phyloP scores from a whole-genome alignment of 73 alveolate species.

The Stentor coeruleus region DNA sequence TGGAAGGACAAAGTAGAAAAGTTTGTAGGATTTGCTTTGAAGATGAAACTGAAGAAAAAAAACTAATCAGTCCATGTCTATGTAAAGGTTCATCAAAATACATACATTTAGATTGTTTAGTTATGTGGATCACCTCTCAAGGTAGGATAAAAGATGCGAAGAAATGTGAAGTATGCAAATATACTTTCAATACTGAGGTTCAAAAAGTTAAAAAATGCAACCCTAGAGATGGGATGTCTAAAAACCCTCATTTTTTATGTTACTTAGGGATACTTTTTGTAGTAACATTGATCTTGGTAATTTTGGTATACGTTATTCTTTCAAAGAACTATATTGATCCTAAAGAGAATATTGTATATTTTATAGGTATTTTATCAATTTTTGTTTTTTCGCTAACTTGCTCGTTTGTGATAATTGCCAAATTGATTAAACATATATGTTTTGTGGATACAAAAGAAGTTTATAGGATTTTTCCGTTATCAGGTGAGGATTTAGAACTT shows the following conservation, averaged over 20 bases:
- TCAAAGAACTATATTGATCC: not conserved
- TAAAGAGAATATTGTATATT: not conserved
- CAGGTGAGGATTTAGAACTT: not conserved
- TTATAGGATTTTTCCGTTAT: not conserved
- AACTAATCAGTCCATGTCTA: conserved; percentile 39
- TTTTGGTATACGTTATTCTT: not conserved
- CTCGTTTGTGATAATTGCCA: not conserved
- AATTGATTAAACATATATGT: not conserved
- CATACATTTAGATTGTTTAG: conserved; percentile 41
- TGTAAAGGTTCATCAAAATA: conserved; percentile 49
- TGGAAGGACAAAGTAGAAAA: no score
- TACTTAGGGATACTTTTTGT: no score
- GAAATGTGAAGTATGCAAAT: not conserved
- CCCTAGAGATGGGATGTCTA: not conserved
- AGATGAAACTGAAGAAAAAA: conserved; percentile 30
- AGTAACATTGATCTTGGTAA: not conserved
- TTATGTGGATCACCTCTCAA: conserved; percentile 29
- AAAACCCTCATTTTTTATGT: not conserved
- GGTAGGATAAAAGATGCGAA: not conserved
- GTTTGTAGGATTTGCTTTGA: conserved; percentile 44
- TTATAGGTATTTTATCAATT: not conserved
- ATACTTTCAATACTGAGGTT: not conserved
- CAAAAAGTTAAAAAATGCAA: not conserved
- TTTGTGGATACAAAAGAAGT: not conserved
- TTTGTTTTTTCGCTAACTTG: not conserved